Base-by-base conservation (phyloP, 441 rosid species). In the Pelargonium citronellum region DNA sequence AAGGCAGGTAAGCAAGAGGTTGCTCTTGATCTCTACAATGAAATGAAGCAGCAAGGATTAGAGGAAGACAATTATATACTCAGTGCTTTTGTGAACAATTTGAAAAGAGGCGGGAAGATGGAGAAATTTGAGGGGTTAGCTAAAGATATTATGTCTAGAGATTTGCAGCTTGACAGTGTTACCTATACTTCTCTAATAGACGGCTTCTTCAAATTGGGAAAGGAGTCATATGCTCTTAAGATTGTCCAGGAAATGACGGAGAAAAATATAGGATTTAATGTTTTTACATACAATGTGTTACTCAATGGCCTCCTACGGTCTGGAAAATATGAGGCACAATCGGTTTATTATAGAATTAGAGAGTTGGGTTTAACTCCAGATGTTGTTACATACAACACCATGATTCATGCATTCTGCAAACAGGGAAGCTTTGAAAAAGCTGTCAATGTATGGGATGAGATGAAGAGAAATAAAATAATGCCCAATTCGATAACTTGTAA, bases 161-260 rank as follows among this genome's bases (percentile, higher is more conserved):
- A 95, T 62, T 61, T 90, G 80, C 75, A 69, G 37, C 86, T 84
- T 77, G 98, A 92, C 76, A 84, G 24, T 62, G 85, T 92, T 71
- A 95, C 88, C 81, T 95, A 90, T 84, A 95, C 98, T n/a, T 90
- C 98, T 78, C 73, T 89, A 47, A 92, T 90, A 86, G 99, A 95
- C 79, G 91, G 87, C 62, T 85, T 88, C 79, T 90, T 92, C 77
- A 95, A 87, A 84, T 86, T 64, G 30, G 91, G 95, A 72, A 85
- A 82, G 16, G 96, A 87, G 69, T 83, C 85, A 3, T 85, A 82
- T 81, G 99, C 96, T 67, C 77, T 89, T 10, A 71, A 67, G 67
- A 77, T 89, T 72, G 89, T 84, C 63, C 87, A 89, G 80, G 89
- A 88, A 80, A 89, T 92, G 99, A 80, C 69, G 11, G 77, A 84